These are phyloP conservation scores for Candida schatavii DNA, from an alignment of 805 yeast species.

Conservation along the genomic window DNA sequence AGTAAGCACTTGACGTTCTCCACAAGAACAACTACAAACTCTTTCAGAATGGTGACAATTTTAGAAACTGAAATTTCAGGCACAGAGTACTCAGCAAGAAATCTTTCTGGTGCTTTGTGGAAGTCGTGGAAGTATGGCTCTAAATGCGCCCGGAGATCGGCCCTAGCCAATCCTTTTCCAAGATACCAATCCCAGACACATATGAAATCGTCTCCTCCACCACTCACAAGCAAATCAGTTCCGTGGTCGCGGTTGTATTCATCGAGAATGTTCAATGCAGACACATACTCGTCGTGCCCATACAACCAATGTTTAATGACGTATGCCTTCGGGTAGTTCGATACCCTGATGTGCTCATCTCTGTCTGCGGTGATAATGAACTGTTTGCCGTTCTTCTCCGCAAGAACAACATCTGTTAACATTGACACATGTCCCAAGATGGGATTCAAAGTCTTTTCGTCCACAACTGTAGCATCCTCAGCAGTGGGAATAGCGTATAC, in stretches of 20 bases:
- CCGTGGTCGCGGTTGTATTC: conserved; percentile 32
- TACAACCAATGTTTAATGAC: conserved; percentile 80
- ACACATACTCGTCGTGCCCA: conserved; percentile 83
- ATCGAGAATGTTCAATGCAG: conserved; percentile 56
- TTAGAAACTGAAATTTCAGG: conserved; percentile 55
- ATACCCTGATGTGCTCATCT: conserved; percentile 91
- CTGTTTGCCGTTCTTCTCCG: conserved; percentile 37
- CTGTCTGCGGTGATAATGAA: conserved; percentile 81
- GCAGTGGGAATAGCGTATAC: conserved; percentile 63
- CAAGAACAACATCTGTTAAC: conserved; percentile 72
- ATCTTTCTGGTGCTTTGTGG: conserved; percentile 65
- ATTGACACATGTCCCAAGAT: conserved; percentile 94
- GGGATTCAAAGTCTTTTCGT: conserved; percentile 53
- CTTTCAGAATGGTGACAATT: conserved; percentile 29
- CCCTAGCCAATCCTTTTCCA: conserved; percentile 43
- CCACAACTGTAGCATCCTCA: conserved; percentile 30
- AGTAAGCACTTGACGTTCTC: conserved; percentile 52
- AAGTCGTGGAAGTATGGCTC: conserved; percentile 46
- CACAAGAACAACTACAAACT: conserved; percentile 42
- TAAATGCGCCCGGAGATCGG: conserved; percentile 44
- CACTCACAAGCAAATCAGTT: conserved; percentile 59
- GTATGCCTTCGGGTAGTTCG: conserved; percentile 74
- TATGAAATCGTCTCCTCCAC: conserved; percentile 84
- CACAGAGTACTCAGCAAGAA: conserved; percentile 49
- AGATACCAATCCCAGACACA: conserved; percentile 76